Base-by-base conservation (phyloP, 2,329 filamentous ascomycete genomes). In the Dactylellina cionopaga region DNA sequence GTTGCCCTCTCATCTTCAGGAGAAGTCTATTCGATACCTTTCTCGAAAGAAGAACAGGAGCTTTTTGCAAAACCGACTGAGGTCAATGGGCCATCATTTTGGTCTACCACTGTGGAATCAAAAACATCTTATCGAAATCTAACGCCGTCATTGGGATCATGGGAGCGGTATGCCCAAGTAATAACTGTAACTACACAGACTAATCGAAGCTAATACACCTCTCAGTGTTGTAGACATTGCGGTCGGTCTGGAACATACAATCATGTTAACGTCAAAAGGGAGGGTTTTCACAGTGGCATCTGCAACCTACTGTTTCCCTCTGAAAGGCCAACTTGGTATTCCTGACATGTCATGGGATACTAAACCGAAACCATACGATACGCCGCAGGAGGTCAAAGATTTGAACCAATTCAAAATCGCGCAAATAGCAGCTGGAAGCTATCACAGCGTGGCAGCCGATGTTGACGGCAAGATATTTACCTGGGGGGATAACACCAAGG, bases 281-380 rank as follows among this genome's bases (percentile, higher is more conserved):
- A 90, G 94, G 39, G 86, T 98, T 31, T 98, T 96, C 80, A 91
- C 93, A 1, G 89, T 91, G n/a, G 94, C 92, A 1, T 89, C 92
- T 1, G 92, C 90, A 74, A 88, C 88, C 15, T 86, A 90, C 64
- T 85, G 88, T 55, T 98, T 90, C 78, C 95, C 95, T 0, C 86
- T 86, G 1, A 89, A 87, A 78, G 95, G 95, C 4, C 93, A 99
- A 81, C 86, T 98, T 52, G 95, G 95, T 47, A 84, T 98, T 22
- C 89, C 92, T 0, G 92, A 92, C 0, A 81, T 98, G 44, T 90
- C 85, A 11, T 98, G 92, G 91, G 82, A 84, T 1, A 92, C 88
- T 1, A 86, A 92, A 15, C 93, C 93, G 0, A 80, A 84, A 41
- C 84, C 91, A 0, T 95, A 91, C 77, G 92, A 98, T 77, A 85